phyloP scores from a whole-genome alignment of 2,329 filamentous ascomycete species.

The Aspergillaceae sp. region DNA sequence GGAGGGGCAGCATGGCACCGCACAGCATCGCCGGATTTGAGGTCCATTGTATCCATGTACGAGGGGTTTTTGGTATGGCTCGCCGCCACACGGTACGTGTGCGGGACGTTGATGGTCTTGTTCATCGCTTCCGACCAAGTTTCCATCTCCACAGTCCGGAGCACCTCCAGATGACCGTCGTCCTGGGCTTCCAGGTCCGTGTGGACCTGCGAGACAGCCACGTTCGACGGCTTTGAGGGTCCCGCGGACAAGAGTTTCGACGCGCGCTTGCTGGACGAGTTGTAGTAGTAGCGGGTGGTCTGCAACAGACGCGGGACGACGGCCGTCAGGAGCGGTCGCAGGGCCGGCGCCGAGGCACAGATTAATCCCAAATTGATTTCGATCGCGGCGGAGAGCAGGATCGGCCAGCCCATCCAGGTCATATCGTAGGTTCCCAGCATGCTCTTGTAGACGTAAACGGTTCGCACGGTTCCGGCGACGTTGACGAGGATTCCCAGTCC shows the following conservation, averaged over 20 bases:
- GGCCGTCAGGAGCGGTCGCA: conserved; percentile 26
- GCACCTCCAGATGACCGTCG: conserved; percentile 17
- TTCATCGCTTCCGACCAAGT: conserved; percentile 21
- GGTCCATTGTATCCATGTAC: conserved; percentile 8
- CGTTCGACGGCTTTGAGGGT: conserved; percentile 15
- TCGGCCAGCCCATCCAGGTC: conserved; percentile 29
- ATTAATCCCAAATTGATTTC: conserved; percentile 31
- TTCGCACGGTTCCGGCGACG: conserved; percentile 26
- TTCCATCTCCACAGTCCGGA: conserved; percentile 30
- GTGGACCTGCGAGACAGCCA: conserved; percentile 1
- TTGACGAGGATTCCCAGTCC: conserved; percentile 29
- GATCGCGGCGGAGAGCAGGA: conserved; percentile 21
- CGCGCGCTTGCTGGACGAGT: conserved; percentile 11
- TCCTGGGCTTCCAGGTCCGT: conserved; percentile 5
- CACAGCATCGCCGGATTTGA: conserved; percentile 10
- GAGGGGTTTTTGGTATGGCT: conserved; percentile 9
- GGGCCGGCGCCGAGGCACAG: conserved; percentile 29
- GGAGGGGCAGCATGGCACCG: conserved; percentile 11
- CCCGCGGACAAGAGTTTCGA: conserved; percentile 16
- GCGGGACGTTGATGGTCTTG: conserved; percentile 6
- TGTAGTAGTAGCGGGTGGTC: conserved; percentile 15
- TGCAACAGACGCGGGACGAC: conserved; percentile 25
- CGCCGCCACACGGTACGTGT: conserved; percentile 11
- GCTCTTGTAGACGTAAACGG: conserved; percentile 27
- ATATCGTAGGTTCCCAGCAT: conserved; percentile 24